Percentiles rank a stretch among this genome's conserved stretches.
Conservation (phyloP, 768 basidiomycete genomes). For the Mrakia gelida region DNA sequence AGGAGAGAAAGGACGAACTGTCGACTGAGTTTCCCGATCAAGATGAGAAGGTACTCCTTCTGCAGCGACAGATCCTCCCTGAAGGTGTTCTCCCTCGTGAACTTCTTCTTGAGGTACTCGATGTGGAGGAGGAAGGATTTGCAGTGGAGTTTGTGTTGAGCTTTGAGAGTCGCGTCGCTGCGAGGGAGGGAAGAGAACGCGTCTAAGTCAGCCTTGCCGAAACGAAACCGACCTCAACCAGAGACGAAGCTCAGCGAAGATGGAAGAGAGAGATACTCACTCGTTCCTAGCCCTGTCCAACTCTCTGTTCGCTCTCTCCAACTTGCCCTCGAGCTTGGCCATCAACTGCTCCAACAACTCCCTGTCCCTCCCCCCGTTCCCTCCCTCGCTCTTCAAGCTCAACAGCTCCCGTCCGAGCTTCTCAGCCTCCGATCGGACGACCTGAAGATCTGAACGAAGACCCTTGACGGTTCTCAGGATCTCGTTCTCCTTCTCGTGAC, state of each 20-base stretch:
- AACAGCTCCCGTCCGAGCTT: constrained; percentile 57
- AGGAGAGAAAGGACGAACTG: constrained; percentile 26
- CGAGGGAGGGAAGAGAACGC: neutral
- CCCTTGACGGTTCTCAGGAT: constrained; percentile 62
- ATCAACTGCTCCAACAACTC: constrained; percentile 38
- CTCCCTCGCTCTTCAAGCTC: constrained; percentile 59
- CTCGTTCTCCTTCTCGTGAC: constrained; percentile 57
- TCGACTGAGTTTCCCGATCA: constrained; percentile 48
- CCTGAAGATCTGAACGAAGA: constrained; percentile 68
- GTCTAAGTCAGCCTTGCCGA: neutral
- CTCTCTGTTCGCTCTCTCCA: constrained; percentile 53
- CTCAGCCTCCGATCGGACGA: constrained; percentile 71
- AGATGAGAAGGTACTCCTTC: constrained; percentile 75
- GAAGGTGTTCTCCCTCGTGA: constrained; percentile 75
- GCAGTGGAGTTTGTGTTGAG: constrained; percentile 53
- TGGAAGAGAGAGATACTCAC: neutral
- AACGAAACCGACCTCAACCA: too few species aligned
- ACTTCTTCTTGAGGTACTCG: constrained; percentile 85
- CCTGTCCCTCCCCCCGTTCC: constrained; percentile 32
- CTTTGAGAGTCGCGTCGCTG: constrained; percentile 36
- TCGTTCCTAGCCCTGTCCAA: constrained; percentile 57
- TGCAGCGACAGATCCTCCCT: constrained; percentile 74
- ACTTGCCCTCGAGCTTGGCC: constrained; percentile 60
- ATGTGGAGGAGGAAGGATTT: constrained; percentile 89
- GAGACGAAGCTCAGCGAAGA: constrained; percentile 8